phyloP scores from a whole-genome alignment of 345 rosid genomes.

The Xanthoceras sorbifolium region DNA sequence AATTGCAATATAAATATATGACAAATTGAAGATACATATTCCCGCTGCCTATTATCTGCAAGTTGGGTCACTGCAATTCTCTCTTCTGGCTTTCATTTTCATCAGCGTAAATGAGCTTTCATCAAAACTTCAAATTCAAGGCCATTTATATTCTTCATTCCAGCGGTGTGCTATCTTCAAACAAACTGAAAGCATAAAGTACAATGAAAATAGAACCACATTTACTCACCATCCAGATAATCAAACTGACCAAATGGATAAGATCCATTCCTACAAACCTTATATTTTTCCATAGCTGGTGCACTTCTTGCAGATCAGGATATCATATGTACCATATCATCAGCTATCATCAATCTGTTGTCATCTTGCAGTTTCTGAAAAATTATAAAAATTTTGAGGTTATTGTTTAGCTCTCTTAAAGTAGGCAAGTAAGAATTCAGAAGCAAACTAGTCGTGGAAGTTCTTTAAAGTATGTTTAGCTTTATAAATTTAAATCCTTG shows the following conservation, averaged over 20 bases:
- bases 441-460: conserved; percentile 4
- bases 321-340: conserved; percentile 72
- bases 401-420: not conserved
- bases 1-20: not conserved
- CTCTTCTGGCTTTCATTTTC: conserved; percentile 8
- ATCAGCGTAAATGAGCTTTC: not conserved
- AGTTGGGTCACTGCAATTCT: not conserved
- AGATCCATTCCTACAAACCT: conserved; percentile 10
- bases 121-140: not conserved
- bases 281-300: conserved; percentile 5
- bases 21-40: not conserved
- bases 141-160: not conserved
- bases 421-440: conserved; percentile 9
- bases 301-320: conserved; percentile 32
- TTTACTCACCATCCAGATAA: not conserved
- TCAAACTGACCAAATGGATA: too few species aligned
- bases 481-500: not conserved
- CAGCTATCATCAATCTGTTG: conserved; percentile 87
- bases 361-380: conserved; percentile 88
- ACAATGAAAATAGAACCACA: too few species aligned
- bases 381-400: conserved; percentile 10
- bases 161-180: not conserved
- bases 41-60: not conserved
- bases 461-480: not conserved
- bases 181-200: not conserved